Conservation (phyloP, 1,139 yeast species). For the Sugiyamaella castrensis region DNA sequence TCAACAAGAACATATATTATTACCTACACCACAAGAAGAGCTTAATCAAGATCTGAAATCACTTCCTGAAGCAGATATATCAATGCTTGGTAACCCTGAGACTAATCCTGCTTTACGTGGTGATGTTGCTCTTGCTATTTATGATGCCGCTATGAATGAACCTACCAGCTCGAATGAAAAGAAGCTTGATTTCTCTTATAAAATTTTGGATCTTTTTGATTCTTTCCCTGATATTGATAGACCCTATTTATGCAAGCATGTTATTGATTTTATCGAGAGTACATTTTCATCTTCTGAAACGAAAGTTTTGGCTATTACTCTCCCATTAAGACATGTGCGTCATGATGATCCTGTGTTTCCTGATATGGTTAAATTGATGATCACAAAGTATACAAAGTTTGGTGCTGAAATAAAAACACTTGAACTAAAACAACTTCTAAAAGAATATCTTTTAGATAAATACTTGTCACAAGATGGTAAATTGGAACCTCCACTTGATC, state of each 20-base stretch:
- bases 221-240: slow-evolving; percentile 68
- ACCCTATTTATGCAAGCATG: slow-evolving; percentile 61
- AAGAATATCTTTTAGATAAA: slow-evolving; percentile 36
- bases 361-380: slow-evolving; percentile 61
- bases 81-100: slow-evolving; percentile 78
- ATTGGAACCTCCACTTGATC: slow-evolving; percentile 26
- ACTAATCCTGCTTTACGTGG: slow-evolving; percentile 90
- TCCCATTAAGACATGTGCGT: slow-evolving; percentile 59
- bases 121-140: slow-evolving; percentile 79
- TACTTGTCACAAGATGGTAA: slow-evolving; percentile 19
- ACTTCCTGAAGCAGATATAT: slow-evolving; percentile 85
- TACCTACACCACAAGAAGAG: slow-evolving; percentile 45
- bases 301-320: slow-evolving; percentile 54
- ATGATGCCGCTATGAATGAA: slow-evolving; percentile 65
- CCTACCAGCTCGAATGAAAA: slow-evolving; percentile 40
- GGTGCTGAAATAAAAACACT: slow-evolving; percentile 35
- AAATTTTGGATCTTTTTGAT: slow-evolving; percentile 58
- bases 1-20: slow-evolving; percentile 40
- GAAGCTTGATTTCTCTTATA: slow-evolving; percentile 39
- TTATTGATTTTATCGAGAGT: slow-evolving; percentile 50
- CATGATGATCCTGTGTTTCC: slow-evolving; percentile 48
- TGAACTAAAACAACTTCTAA: slow-evolving; percentile 47
- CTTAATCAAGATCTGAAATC: slow-evolving; percentile 62
- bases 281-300: slow-evolving; percentile 17
- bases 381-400: slow-evolving; percentile 58